Base-by-base conservation (phyloP, 768 basidiomycete species). In the Gloeopeniophorella convolvens region DNA sequence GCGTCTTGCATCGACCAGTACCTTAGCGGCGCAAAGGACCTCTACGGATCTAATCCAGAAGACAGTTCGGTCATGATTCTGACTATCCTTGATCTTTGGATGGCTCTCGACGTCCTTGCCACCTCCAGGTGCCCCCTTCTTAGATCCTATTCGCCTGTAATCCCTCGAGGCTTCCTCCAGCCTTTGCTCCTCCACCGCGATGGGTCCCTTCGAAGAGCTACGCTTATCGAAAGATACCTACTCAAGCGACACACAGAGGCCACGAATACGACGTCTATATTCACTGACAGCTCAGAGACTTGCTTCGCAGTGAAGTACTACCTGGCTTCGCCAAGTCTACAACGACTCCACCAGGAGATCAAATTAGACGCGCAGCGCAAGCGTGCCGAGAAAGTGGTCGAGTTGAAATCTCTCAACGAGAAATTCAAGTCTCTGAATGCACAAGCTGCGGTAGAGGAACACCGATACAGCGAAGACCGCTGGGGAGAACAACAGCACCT, bases 81-180 rank as follows among this genome's bases (percentile, higher is more conserved):
- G 39, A 72, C 71, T 4, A 50, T 71, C 27, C 57, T 77, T 20
- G 70, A 76, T 27, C 64, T 79, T 15, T 79, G 78, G 77, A 63
- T 73, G 1, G 72, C 69, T 0, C 61, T 78, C 5, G 77, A 79
- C 54, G 65, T 54, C 21, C 27, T 71, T 12, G 65, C 60, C 2
- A 59, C 70, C 16, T 33, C 32, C 15, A 60, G 65, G 20, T 60
- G 62, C 31, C 71, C 77, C 2, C 63, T 77, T 9, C 60, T 79
- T 5, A 35, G 34, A 0, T 60, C 70, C 4, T 79, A 75, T 46
- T 71, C 74, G 10, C 75, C 78, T 0, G 75, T 74, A 50, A 59
- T 79, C 0, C 66, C 72, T 1, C 23, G 49, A 2, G 42, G 43
- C 3, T 57, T 76, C 20, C 57, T 78, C n/a, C 64, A 75, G 23